phyloP scores from a whole-genome alignment of 2,329 filamentous ascomycete genomes.

The Zelopaecilomyces penicillatus region DNA sequence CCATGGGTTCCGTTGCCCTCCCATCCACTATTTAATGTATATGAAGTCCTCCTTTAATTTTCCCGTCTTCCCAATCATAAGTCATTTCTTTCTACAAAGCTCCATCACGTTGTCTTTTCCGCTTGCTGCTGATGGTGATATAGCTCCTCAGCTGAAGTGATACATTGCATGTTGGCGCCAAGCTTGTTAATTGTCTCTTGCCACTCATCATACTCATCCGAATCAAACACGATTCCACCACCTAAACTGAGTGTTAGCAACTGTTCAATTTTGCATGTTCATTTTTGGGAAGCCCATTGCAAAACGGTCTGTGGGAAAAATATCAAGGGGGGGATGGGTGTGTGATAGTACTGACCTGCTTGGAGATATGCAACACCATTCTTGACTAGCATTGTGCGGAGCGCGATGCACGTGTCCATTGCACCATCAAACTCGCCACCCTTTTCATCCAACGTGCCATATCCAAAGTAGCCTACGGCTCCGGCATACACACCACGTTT shows the following conservation, averaged over 20 bases:
- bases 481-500: slow-evolving; percentile 94
- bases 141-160: slow-evolving; percentile 72
- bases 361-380: slow-evolving; percentile 88
- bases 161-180: slow-evolving; percentile 80
- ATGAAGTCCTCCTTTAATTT: neutral
- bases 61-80: neutral
- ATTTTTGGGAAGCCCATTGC: no score
- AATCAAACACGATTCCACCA: slow-evolving; percentile 91
- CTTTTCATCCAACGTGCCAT: slow-evolving; percentile 59
- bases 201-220: slow-evolving; percentile 84
- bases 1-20: no score
- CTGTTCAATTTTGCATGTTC: neutral
- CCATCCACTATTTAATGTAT: no score
- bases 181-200: slow-evolving; percentile 96
- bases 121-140: slow-evolving; percentile 32
- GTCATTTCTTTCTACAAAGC: neutral
- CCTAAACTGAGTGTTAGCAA: slow-evolving; percentile 30
- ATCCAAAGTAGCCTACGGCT: slow-evolving; percentile 94
- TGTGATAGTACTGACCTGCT: slow-evolving; percentile 39
- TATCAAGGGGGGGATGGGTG: neutral
- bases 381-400: slow-evolving; percentile 92
- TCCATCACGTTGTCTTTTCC: slow-evolving; percentile 1
- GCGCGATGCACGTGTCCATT: slow-evolving; percentile 78
- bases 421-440: slow-evolving; percentile 64
- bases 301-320: neutral